Conservation (phyloP, 2,329 filamentous ascomycete genomes). For the Amesomyces nigricolor region DNA sequence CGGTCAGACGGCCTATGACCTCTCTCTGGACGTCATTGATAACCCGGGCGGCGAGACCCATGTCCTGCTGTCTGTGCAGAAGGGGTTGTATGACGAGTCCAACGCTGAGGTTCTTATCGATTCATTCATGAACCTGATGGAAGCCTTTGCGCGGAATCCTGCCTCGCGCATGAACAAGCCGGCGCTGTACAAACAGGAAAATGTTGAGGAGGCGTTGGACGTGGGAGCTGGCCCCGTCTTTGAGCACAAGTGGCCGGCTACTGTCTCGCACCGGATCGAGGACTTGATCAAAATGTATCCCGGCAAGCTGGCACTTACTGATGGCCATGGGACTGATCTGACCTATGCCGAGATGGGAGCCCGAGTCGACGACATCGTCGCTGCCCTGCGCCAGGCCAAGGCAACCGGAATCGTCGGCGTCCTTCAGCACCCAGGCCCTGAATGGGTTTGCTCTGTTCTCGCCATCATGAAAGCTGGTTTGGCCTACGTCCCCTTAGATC, state of each 20-base stretch:
- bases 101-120: not conserved
- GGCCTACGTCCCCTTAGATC: conserved; percentile 25
- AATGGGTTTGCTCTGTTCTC: conserved; percentile 13
- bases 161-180: not conserved
- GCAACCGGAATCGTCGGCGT: conserved; percentile 1
- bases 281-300: not conserved
- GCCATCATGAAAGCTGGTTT: conserved; percentile 24
- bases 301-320: not conserved
- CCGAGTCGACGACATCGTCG: not conserved
- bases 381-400: not conserved
- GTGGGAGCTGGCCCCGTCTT: not conserved
- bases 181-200: not conserved
- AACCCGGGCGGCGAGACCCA: conserved; percentile 26
- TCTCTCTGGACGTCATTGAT: conserved; percentile 34
- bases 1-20: conserved; percentile 28
- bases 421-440: not conserved
- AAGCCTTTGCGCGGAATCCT: conserved; percentile 6
- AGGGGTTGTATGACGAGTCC: conserved; percentile 27
- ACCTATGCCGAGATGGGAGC: conserved; percentile 3
- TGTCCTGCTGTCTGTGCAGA: conserved; percentile 29
- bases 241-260: not conserved
- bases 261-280: conserved; percentile 5
- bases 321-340: not conserved
- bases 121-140: not conserved
- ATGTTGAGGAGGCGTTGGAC: conserved; percentile 5